A percentile compares a stretch with the other conserved stretches of the same genome.
Conservation (phyloP, 805 yeast species). For the Suhomyces kilbournensis region DNA sequence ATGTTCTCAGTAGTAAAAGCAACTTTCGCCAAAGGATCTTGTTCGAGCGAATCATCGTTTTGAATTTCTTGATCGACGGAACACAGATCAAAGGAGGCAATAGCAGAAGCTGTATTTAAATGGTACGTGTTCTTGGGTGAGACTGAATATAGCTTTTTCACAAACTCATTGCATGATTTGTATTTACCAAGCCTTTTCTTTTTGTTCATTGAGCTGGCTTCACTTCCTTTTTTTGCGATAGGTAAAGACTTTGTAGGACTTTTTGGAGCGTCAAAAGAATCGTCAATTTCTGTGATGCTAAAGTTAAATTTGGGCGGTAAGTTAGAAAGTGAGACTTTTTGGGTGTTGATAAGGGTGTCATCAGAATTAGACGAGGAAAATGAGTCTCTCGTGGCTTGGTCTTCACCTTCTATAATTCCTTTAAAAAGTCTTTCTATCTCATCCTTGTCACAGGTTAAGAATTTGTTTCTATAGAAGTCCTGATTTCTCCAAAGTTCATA, state of each 20-base stretch:
- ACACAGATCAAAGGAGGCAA: conserved; percentile 18
- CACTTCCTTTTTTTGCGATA: not conserved
- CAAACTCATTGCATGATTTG: conserved; percentile 22
- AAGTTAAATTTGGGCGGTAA: conserved; percentile 14
- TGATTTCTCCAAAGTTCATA: conserved; percentile 18
- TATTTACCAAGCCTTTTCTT: conserved; percentile 6
- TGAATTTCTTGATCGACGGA: conserved; percentile 5
- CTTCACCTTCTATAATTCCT: conserved; percentile 6
- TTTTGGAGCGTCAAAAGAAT: conserved; percentile 3
- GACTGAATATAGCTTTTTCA: conserved; percentile 38
- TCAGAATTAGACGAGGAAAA: conserved; percentile 14
- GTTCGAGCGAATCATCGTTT: conserved; percentile 6
- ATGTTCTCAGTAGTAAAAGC: conserved; percentile 5
- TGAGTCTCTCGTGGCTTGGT: conserved; percentile 9
- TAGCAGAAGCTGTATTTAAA: conserved; percentile 25
- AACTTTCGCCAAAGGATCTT: conserved; percentile 6
- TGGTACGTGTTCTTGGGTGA: conserved; percentile 41
- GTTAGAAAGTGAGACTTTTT: conserved; percentile 8
- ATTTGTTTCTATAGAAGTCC: conserved; percentile 9
- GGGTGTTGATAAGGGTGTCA: conserved; percentile 13
- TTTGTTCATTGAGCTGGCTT: not conserved
- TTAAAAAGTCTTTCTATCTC: conserved; percentile 10
- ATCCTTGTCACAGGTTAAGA: conserved; percentile 5
- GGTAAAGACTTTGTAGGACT: not conserved
- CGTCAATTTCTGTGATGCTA: not conserved